Percentiles rank a stretch among this genome's conserved stretches.
phyloP scores from a whole-genome alignment of 1,284 basidiomycete species.

The Coniferiporia weirii region DNA sequence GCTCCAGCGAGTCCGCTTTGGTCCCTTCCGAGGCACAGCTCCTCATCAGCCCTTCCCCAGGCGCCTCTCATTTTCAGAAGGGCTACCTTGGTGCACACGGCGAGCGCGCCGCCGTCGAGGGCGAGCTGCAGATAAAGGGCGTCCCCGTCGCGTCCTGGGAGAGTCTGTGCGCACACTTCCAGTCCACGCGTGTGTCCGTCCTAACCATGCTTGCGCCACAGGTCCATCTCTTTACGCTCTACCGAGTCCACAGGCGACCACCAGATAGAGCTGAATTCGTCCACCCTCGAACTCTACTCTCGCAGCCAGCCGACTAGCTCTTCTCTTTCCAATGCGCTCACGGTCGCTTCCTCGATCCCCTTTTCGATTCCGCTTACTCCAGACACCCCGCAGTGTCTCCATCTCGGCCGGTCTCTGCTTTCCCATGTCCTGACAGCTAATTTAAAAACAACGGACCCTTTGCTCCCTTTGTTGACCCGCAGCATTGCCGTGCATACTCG shows the following conservation, averaged over 20 bases:
- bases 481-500: conserved; percentile 63
- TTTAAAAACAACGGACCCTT: conserved; percentile 46
- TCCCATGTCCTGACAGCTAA: conserved; percentile 61
- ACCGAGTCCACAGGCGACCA: conserved; percentile 54
- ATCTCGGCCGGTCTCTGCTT: conserved; percentile 63
- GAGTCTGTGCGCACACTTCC: conserved; percentile 52
- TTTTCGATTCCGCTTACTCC: conserved; percentile 70
- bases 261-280: conserved; percentile 59
- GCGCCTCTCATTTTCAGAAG: conserved; percentile 65
- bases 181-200: conserved; percentile 7
- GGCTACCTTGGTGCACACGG: conserved; percentile 74
- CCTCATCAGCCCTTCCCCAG: conserved; percentile 61
- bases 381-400: conserved; percentile 74
- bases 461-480: conserved; percentile 42
- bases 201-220: conserved; percentile 28
- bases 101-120: conserved; percentile 74
- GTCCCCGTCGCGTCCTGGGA: conserved; percentile 51
- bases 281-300: conserved; percentile 49
- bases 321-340: conserved; percentile 26
- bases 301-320: conserved; percentile 27
- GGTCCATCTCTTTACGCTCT: conserved; percentile 61
- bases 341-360: conserved; percentile 57
- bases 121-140: conserved; percentile 76
- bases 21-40: conserved; percentile 43
- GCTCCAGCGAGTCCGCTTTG: background rate